Evolutionary conservation across 1,139 yeast genomes (phyloP), one percentile per base, ranked within the genome.

Genomic region (Maudiozyma humilis): DNA sequence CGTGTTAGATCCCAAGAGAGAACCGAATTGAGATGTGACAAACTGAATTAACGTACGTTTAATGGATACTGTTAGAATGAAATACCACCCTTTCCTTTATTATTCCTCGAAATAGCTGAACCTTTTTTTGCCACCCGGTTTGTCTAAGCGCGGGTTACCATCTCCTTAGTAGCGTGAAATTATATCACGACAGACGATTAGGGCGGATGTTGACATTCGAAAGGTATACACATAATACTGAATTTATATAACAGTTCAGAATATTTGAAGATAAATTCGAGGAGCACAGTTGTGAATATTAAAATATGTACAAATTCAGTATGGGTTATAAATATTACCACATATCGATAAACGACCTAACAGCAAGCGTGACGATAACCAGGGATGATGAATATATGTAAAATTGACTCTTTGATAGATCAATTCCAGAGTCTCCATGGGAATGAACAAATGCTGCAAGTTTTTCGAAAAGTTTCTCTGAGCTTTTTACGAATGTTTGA

Each of bases 311-410:
- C n/a, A n/a, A n/a, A n/a, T n/a, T n/a, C n/a, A n/a, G n/a, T n/a
- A n/a, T n/a, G n/a, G n/a, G n/a, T n/a, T n/a, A n/a, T n/a, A n/a
- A n/a, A n/a, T n/a, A n/a, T 34, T 15, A 31, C 33, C 7, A 31
- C 33, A 31, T 14, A 5, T 15, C 33, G 27, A 36, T 8, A 10
- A 36, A 8, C 12, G 13, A 8, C 8, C 32, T 15, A 6, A 43
- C 10, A 6, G 41, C 2, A 16, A 35, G 41, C 2, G 44, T 44
- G 16, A 40, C 5, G 6, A 41, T 14, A 3, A 45, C 13, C 19
- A 46, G 17, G 5, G 15, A 10, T 2, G 40, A 27, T n/a, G 46
- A 46, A 31, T 41, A 41, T 29, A 40, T 1, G 18, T 40, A 44
- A 6, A 44, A 13, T 20, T 44, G 40, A n/a, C 14, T 7, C 7